A percentile compares a stretch with the other conserved stretches of the same genome.
phyloP scores from a whole-genome alignment of 2,329 filamentous ascomycete genomes.

The Botrytis fabae region DNA sequence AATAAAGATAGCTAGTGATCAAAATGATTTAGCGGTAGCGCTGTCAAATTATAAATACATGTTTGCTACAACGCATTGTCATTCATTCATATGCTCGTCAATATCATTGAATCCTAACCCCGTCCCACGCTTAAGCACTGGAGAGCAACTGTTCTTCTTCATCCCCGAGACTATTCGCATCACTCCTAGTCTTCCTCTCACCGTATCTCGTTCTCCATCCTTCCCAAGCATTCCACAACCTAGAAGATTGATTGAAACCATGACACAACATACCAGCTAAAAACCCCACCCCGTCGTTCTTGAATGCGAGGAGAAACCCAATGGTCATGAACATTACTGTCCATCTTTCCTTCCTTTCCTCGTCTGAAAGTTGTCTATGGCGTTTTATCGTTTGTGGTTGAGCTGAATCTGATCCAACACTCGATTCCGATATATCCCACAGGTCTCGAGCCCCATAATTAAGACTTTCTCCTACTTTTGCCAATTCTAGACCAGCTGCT shows the following conservation, averaged over 20 bases:
- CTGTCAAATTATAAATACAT: neutral
- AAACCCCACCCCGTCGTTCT: conserved; percentile 88
- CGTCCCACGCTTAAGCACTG: neutral
- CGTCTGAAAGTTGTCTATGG: conserved; percentile 58
- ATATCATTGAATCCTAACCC: neutral
- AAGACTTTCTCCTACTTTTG: conserved; percentile 79
- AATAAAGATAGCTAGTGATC: neutral
- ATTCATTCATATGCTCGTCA: neutral
- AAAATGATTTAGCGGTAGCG: neutral
- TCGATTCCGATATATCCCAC: conserved; percentile 54
- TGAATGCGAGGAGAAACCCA: conserved; percentile 78
- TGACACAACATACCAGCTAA: conserved; percentile 78
- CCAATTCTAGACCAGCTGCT: conserved; percentile 83
- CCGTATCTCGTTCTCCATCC: conserved; percentile 21
- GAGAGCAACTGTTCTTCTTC: conserved; percentile 25
- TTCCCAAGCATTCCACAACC: conserved; percentile 27
- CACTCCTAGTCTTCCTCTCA: conserved; percentile 22
- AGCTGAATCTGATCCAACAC: conserved; percentile 39
- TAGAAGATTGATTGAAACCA: conserved; percentile 55
- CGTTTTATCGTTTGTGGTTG: conserved; percentile 41
- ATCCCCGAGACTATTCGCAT: conserved; percentile 18
- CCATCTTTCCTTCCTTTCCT: conserved; percentile 75
- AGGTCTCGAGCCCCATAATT: conserved; percentile 68
- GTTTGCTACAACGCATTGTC: neutral
- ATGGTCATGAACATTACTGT: conserved; percentile 88